Evolutionary conservation across 2,329 filamentous ascomycete genomes (phyloP), one percentile per base, ranked within the genome.

Genomic region (Aureobasidium uvarum): DNA sequence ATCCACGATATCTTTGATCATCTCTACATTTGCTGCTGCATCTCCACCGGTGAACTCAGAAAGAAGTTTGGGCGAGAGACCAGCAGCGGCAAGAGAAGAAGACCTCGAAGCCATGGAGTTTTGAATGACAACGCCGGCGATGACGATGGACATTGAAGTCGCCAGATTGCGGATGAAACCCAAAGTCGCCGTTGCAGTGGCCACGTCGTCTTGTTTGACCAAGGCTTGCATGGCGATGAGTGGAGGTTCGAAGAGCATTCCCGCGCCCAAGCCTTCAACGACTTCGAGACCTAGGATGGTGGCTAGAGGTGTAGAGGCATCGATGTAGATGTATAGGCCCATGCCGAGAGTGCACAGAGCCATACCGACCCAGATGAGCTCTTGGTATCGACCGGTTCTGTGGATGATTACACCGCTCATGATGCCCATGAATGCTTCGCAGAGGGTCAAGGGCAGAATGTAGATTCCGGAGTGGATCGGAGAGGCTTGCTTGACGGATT

Each of bases 391-490:
- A 16, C 82, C 82, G 2, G 80, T 84, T n/a, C 74, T 75, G 67
- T 83, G 78, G 66, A 83, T 83, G 20, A 81, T 69, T 20, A 84
- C 60, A 2, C 84, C 84, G 1, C 76, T 75, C 0, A 77, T 45
- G 3, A 84, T 77, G 39, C 78, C 81, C 1, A 77, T 73, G 8
- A 79, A 66, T 1, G 83, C 80, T 65, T 81, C 79, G 0, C 74
- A 73, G 3, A 78, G 68, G 20, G 75, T 85, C 46, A 87, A 83
- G 0, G 89, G 87, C 0, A 91, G 78, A 2, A 89, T 79, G 14
- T 89, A 81, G 0, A 88, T 69, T 70, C 81, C 82, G 0, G 86
- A 89, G n/a, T 79, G 78, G 39, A 89, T 77, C 0, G 88, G 86
- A 0, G 81, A 81, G 1, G 84, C 85, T 59, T 82, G 81, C 2